A percentile compares a stretch with the other conserved stretches of the same genome.
Evolutionary conservation across 2,329 filamentous ascomycete species (phyloP).

Genomic region (Ophiobolus disseminans): DNA sequence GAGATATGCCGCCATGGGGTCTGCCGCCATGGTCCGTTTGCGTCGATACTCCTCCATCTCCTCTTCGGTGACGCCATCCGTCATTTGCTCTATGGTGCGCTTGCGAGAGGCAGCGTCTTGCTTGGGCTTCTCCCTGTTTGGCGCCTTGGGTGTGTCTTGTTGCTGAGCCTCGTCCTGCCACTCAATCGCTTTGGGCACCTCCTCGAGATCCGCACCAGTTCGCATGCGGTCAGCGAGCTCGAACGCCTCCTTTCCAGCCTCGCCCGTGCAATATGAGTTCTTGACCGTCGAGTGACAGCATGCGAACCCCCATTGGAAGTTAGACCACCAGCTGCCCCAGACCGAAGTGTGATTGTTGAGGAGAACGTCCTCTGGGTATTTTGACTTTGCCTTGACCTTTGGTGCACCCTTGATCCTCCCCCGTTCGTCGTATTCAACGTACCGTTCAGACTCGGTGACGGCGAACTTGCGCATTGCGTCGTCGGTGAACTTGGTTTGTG

Average conservation of each 20-base stretch:
- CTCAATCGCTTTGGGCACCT: constrained; percentile 51
- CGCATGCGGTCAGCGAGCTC: constrained; percentile 73
- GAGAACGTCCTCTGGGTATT: constrained; percentile 87
- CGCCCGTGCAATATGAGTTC: constrained; percentile 97
- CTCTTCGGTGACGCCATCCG: constrained; percentile 77
- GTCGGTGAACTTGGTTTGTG: constrained; percentile 66
- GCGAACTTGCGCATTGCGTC: constrained; percentile 70
- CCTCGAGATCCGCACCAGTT: constrained; percentile 55
- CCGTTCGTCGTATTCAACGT: constrained; percentile 92
- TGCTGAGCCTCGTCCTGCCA: constrained; percentile 51
- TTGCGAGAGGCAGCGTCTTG: constrained; percentile 64
- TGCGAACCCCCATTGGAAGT: constrained; percentile 94
- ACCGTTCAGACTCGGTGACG: constrained; percentile 81
- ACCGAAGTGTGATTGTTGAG: constrained; percentile 91
- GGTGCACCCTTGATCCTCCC: constrained; percentile 89
- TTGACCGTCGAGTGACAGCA: constrained; percentile 94
- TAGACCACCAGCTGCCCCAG: constrained; percentile 97
- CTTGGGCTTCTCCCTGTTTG: constrained; percentile 50
- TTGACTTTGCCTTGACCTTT: constrained; percentile 79
- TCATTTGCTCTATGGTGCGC: constrained; percentile 79
- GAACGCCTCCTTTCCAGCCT: constrained; percentile 82
- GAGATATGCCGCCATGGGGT: constrained; percentile 85
- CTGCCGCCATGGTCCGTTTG: constrained; percentile 74
- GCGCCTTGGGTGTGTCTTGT: constrained; percentile 54
- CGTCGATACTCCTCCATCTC: constrained; percentile 86